phyloP scores from a whole-genome alignment of 257 asterid genomes.

The Anisodus tanguticus region DNA sequence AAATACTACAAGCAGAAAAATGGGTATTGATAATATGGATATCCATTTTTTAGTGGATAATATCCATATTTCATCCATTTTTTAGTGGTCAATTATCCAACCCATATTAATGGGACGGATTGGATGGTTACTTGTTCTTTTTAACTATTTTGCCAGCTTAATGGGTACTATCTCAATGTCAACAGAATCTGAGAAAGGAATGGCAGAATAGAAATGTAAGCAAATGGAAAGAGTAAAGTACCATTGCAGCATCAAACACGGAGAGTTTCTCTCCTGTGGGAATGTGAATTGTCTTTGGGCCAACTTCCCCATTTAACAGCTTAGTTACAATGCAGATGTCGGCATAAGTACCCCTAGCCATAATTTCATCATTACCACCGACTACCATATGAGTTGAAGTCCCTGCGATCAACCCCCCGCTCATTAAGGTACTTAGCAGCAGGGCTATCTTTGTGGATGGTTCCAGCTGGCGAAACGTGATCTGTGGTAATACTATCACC shows the following conservation, averaged over 20 bases:
- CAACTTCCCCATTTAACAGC: slow-evolving; percentile 37
- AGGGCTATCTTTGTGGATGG: slow-evolving; percentile 92
- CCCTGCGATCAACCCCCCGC: slow-evolving; percentile 82
- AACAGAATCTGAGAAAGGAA: slow-evolving; percentile 9
- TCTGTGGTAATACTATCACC: slow-evolving; percentile 96
- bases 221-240: neutral
- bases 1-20: no score
- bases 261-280: slow-evolving; percentile 34
- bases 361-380: slow-evolving; percentile 39
- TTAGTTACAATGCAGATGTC: slow-evolving; percentile 33
- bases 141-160: no score
- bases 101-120: no score
- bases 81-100: no score
- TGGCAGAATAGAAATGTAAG: neutral
- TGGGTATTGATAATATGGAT: no score
- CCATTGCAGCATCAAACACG: slow-evolving; percentile 38
- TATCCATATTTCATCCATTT: no score
- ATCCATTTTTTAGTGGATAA: no score
- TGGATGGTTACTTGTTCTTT: no score
- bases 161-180: neutral
- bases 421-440: slow-evolving; percentile 83
- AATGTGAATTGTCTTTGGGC: slow-evolving; percentile 28
- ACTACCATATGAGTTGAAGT: slow-evolving; percentile 64
- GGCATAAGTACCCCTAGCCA: slow-evolving; percentile 40
- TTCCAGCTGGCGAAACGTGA: slow-evolving; percentile 98